Evolutionary conservation across 805 yeast species (phyloP).

Genomic region (Candida namnaoensis): DNA sequence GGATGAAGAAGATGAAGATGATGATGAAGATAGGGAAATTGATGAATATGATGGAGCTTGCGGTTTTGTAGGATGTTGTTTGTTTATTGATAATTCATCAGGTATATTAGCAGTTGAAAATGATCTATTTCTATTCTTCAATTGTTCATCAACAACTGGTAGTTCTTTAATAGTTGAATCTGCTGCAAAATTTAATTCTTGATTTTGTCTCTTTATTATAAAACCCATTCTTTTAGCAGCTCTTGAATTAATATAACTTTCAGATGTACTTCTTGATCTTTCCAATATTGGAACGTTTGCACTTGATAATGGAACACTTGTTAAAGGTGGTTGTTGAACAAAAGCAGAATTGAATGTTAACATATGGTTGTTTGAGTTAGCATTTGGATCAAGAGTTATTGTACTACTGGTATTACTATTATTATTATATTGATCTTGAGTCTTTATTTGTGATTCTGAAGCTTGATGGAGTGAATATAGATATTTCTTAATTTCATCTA

Average conservation of each 20-base stretch:
- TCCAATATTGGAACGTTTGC: conserved; percentile 5
- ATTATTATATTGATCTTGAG: not conserved
- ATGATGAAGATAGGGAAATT: not conserved
- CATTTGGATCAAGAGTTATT: too few species aligned
- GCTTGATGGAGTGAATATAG: conserved; percentile 8
- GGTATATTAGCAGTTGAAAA: conserved; percentile 6
- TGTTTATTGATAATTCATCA: not conserved
- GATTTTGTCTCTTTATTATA: conserved; percentile 35
- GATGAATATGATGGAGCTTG: not conserved
- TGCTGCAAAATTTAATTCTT: conserved; percentile 5
- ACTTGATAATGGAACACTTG: too few species aligned
- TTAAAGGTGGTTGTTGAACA: too few species aligned
- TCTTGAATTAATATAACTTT: conserved; percentile 41
- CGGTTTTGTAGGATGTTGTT: too few species aligned
- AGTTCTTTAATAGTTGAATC: conserved; percentile 18
- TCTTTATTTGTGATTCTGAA: not conserved
- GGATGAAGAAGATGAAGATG: not conserved
- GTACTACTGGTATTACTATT: too few species aligned
- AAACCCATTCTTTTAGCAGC: conserved; percentile 75
- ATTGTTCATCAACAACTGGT: conserved; percentile 5
- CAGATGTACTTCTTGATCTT: conserved; percentile 28
- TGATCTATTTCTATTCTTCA: conserved; percentile 13
- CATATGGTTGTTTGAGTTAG: too few species aligned
- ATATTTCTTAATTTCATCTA: conserved; percentile 29
- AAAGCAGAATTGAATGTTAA: too few species aligned